phyloP scores from a whole-genome alignment of 768 basidiomycete genomes.

The Coprinellus micaceus region DNA sequence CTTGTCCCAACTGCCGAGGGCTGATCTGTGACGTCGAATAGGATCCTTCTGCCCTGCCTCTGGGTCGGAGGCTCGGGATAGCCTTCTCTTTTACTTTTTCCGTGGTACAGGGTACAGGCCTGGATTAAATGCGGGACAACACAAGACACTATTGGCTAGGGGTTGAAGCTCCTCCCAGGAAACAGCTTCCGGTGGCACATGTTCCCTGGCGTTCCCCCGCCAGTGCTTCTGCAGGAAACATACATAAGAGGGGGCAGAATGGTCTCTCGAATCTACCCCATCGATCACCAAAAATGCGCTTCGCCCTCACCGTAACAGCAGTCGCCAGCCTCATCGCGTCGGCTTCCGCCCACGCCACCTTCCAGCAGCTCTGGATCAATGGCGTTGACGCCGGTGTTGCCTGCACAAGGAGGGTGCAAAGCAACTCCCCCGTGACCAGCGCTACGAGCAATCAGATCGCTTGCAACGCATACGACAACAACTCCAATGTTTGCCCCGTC shows the following conservation, averaged over 20 bases:
- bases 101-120: neutral
- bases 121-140: slow-evolving; percentile 3
- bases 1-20: neutral
- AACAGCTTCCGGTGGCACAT: neutral
- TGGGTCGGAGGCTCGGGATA: neutral
- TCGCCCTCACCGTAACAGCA: slow-evolving; percentile 9
- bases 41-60: neutral
- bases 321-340: slow-evolving; percentile 34
- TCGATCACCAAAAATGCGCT: neutral
- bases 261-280: neutral
- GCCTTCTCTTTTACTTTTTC: neutral
- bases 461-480: slow-evolving; percentile 40
- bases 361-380: slow-evolving; percentile 53
- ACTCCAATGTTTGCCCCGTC: slow-evolving; percentile 38
- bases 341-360: slow-evolving; percentile 49
- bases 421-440: slow-evolving; percentile 45
- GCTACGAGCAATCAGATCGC: slow-evolving; percentile 40
- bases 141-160: neutral
- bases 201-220: neutral
- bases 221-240: neutral
- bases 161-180: neutral
- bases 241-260: neutral
- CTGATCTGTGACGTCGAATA: neutral
- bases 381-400: slow-evolving; percentile 43
- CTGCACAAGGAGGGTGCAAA: slow-evolving; percentile 42